Percentiles rank a stretch among this genome's conserved stretches.
These are phyloP conservation scores for Pyrenochaeta sp. DNA, from an alignment of 2,329 filamentous ascomycete genomes.

Conservation along the genomic window DNA sequence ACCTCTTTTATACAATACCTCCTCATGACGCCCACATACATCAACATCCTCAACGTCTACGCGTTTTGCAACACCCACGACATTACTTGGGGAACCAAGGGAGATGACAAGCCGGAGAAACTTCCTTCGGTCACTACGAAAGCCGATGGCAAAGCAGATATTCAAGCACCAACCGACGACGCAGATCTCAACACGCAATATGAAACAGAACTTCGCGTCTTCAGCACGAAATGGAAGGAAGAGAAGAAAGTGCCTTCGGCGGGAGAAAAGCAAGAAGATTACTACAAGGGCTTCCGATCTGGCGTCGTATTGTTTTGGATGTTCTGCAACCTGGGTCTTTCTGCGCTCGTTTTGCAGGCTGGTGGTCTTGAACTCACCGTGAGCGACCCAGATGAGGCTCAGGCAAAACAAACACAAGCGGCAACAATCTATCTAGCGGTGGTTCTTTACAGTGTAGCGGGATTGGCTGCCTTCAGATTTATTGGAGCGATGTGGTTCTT, in stretches of 20 bases:
- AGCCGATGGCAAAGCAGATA: conserved; percentile 93
- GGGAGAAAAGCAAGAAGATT: conserved; percentile 90
- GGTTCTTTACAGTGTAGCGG: conserved; percentile 89
- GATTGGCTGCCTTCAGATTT: conserved; percentile 84
- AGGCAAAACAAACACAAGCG: conserved; percentile 61
- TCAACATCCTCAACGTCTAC: conserved; percentile 98
- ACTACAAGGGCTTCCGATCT: conserved; percentile 95
- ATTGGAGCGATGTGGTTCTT: conserved; percentile 91
- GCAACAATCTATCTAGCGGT: conserved; percentile 86
- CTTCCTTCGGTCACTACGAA: conserved; percentile 89
- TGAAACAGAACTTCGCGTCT: conserved; percentile 80
- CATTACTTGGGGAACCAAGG: conserved; percentile 97
- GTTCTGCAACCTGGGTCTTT: conserved; percentile 90
- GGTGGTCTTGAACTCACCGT: conserved; percentile 74
- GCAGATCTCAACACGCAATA: conserved; percentile 96
- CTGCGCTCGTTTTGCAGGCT: conserved; percentile 84
- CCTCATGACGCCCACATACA: conserved; percentile 92
- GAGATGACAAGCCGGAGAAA: conserved; percentile 93
- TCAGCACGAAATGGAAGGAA: conserved; percentile 76
- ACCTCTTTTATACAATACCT: conserved; percentile 95
- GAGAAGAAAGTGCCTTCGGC: conserved; percentile 70
- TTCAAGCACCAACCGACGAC: conserved; percentile 85
- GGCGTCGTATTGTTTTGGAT: conserved; percentile 95
- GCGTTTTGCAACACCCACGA: conserved; percentile 99
- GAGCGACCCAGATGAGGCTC: conserved; percentile 49